phyloP scores from a whole-genome alignment of 345 rosid species.

The Gossypium stocksii region DNA sequence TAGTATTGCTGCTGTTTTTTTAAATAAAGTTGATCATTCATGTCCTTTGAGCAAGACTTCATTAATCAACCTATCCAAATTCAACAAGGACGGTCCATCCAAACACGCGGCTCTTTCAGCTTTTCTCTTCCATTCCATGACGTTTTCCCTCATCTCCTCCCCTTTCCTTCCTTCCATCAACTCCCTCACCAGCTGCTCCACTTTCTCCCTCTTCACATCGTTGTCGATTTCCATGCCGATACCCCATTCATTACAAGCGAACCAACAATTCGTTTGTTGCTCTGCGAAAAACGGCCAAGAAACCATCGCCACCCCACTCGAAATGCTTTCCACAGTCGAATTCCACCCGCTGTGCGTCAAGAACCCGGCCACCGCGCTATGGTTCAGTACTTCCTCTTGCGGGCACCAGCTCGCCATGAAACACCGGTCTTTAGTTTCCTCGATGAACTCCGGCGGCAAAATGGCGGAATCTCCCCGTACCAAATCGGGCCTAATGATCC shows the following conservation, averaged over 20 bases:
- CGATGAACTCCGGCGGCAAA: conserved; percentile 14
- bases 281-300: background rate
- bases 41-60: background rate
- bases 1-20: no score
- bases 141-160: background rate
- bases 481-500: conserved; percentile 31
- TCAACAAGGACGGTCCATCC: background rate
- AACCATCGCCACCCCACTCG: background rate
- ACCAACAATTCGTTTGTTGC: background rate
- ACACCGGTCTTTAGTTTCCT: background rate
- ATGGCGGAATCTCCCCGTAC: conserved; percentile 7
- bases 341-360: background rate
- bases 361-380: background rate
- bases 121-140: background rate
- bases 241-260: background rate
- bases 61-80: background rate
- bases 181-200: background rate
- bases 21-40: no score
- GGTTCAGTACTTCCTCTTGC: background rate
- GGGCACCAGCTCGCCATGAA: background rate
- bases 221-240: background rate
- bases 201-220: background rate
- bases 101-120: background rate
- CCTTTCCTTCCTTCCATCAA: background rate
- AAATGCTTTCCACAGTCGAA: background rate